Evolutionary conservation across 345 rosid species (phyloP), one percentile per base, ranked within the genome.

Genomic region (Hibiscus tridactylites): DNA sequence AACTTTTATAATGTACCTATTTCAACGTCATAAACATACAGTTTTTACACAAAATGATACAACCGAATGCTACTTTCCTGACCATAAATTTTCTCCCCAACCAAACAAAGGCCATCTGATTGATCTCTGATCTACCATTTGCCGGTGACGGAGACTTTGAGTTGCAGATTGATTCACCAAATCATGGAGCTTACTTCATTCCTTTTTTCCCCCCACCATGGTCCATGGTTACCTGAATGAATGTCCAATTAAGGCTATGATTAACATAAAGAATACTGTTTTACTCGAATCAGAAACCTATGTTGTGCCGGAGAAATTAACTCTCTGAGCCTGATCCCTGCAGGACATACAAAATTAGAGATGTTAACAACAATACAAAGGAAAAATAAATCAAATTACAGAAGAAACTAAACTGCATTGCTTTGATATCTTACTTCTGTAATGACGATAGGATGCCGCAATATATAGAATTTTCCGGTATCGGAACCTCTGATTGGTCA

Each of bases 391-490:
- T 16, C 3, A 57, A 42, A 57, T 6, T 21, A 58, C 10, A 26
- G 28, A 59, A 44, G 24, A 44, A n/a, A 73, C 21, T 12, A 57
- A 61, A 29, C 29, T 42, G 19, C 60, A n/a, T 13, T 62, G 64
- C 28, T 68, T 60, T 65, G 68, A 76, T 47, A 72, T 67, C 89
- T 85, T 89, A 91, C 98, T 73, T 88, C 70, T 93, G 98, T 57
- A 93, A 81, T 5, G 92, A 75, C 44, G 96, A 89, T 44, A 93
- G 90, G 31, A 84, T 71, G 26, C 98, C 98, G 44, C 98, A 93
- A 33, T 83, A 93, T 75, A 93, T 93, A 70, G 90, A 15, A 77
- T 93, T 89, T 54, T 81, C 83, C 35, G 97, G 97, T 73, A 88
- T 61, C 6, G 80, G 26, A 71, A 71, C 60, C 79, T 88, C 96